A percentile compares a stretch with the other conserved stretches of the same genome.
Evolutionary conservation across 192 early-diverging fungal species (phyloP).

Genomic region (Coemansia pectinata): DNA sequence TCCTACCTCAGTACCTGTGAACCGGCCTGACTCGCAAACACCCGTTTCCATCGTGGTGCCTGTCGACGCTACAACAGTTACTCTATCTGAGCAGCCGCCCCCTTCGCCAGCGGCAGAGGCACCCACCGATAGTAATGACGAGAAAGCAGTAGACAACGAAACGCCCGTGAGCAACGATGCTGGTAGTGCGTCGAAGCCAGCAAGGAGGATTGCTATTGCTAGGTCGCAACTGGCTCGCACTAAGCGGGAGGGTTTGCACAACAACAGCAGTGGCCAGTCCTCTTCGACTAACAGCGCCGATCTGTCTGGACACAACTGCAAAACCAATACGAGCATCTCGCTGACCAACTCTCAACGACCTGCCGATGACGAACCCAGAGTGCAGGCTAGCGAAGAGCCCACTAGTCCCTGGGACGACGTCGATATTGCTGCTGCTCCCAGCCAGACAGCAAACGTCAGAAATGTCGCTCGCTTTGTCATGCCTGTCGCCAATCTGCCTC

Average conservation of each 20-base stretch:
- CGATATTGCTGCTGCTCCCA: slow-evolving; percentile 1
- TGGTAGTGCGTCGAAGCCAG: background rate
- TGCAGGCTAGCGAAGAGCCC: background rate
- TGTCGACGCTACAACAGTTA: background rate
- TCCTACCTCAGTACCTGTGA: background rate
- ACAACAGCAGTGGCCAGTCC: background rate
- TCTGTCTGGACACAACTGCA: background rate
- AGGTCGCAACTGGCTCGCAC: slow-evolving; percentile 17
- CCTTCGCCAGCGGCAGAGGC: background rate
- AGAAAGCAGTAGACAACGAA: background rate
- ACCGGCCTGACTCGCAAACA: background rate
- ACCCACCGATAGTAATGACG: background rate
- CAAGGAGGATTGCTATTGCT: slow-evolving; percentile 27
- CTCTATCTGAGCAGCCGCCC: background rate
- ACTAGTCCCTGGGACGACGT: background rate
- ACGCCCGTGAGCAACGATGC: background rate
- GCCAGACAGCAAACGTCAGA: background rate
- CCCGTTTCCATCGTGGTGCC: background rate
- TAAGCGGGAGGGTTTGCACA: background rate
- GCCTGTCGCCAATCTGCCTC: background rate
- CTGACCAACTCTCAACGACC: slow-evolving; percentile 5
- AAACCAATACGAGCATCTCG: slow-evolving; percentile 2
- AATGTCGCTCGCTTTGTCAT: background rate
- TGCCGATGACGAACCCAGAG: background rate
- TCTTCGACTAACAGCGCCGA: slow-evolving; percentile 2